A percentile compares a stretch with the other conserved stretches of the same genome.
phyloP scores from a whole-genome alignment of 805 yeast species.

The Naumovozyma castellii region DNA sequence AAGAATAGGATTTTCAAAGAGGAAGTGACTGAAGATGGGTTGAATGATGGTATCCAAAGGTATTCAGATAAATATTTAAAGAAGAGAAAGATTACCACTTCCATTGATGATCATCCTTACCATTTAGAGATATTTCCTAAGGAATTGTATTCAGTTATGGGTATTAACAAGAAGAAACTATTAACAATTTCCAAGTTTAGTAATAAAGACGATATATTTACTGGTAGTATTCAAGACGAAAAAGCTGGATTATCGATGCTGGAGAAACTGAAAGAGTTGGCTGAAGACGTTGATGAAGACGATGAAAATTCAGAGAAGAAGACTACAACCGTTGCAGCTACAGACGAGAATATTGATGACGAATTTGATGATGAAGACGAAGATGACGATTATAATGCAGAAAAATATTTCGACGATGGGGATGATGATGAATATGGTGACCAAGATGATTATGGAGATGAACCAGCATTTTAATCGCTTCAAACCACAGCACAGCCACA shows the following conservation, averaged over 20 bases:
- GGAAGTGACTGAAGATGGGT: conserved; percentile 27
- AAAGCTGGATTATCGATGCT: conserved; percentile 31
- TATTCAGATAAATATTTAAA: conserved; percentile 74
- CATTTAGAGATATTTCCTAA: conserved; percentile 61
- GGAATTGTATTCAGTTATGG: conserved; percentile 68
- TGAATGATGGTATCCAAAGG: conserved; percentile 65
- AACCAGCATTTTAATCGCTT: conserved; percentile 44
- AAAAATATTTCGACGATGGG: conserved; percentile 55
- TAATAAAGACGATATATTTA: conserved; percentile 20
- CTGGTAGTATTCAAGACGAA: conserved; percentile 23
- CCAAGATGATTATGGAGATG: conserved; percentile 43
- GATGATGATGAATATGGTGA: conserved; percentile 39
- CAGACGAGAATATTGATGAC: conserved; percentile 43
- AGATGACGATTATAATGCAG: conserved; percentile 57
- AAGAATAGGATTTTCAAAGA: conserved; percentile 8
- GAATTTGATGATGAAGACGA: conserved; percentile 46
- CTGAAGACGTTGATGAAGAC: conserved; percentile 40
- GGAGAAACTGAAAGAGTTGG: conserved; percentile 41
- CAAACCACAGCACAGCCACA: no score
- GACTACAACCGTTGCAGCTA: conserved; percentile 27
- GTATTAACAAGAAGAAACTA: conserved; percentile 46
- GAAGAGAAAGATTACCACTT: conserved; percentile 57
- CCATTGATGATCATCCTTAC: conserved; percentile 73
- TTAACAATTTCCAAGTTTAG: conserved; percentile 33
- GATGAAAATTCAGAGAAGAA: conserved; percentile 19